phyloP scores from a whole-genome alignment of 2,329 filamentous ascomycete species.

The Pseudocercospora pini-densiflorae region DNA sequence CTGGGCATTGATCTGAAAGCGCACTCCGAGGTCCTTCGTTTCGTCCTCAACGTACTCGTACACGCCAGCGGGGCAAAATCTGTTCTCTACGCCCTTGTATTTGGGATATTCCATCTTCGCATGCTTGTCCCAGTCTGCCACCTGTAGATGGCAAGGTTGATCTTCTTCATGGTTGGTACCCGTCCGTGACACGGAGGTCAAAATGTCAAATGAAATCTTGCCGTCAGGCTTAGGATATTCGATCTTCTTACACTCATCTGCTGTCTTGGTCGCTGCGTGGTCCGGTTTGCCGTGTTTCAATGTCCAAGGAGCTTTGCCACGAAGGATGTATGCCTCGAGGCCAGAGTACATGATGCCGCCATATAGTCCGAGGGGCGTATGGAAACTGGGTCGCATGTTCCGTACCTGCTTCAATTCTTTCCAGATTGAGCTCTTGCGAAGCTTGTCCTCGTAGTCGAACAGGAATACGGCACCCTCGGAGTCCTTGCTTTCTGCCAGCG shows the following conservation, averaged over 20 bases:
- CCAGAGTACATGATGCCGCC: constrained; percentile 93
- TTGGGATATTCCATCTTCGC: constrained; percentile 79
- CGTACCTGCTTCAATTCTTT: constrained; percentile 92
- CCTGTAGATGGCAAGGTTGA: constrained; percentile 93
- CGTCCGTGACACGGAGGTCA: constrained; percentile 92
- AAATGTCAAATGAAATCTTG: constrained; percentile 91
- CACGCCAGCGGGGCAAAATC: constrained; percentile 96
- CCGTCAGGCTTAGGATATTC: constrained; percentile 97
- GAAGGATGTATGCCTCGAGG: constrained; percentile 84
- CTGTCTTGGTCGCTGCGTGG: constrained; percentile 76
- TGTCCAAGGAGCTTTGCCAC: constrained; percentile 89
- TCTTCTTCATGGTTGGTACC: constrained; percentile 99
- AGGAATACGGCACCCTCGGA: constrained; percentile 77
- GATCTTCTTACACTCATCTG: constrained; percentile 82
- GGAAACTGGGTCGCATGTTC: constrained; percentile 97
- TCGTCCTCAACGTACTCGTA: constrained; percentile 98
- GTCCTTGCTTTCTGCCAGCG: constrained; percentile 62
- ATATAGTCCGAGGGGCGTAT: constrained; percentile 81
- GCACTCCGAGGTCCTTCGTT: constrained; percentile 81
- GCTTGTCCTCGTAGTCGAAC: constrained; percentile 88
- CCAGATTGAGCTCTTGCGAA: constrained; percentile 89
- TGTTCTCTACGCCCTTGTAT: constrained; percentile 91
- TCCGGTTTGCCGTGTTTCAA: constrained; percentile 82
- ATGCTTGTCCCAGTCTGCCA: constrained; percentile 93
- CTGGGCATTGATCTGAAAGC: constrained; percentile 97